Percentiles rank a stretch among this genome's conserved stretches.
These are phyloP conservation scores for Trifolium dubium DNA, from an alignment of 306 rosid genomes.

Conservation along the genomic window DNA sequence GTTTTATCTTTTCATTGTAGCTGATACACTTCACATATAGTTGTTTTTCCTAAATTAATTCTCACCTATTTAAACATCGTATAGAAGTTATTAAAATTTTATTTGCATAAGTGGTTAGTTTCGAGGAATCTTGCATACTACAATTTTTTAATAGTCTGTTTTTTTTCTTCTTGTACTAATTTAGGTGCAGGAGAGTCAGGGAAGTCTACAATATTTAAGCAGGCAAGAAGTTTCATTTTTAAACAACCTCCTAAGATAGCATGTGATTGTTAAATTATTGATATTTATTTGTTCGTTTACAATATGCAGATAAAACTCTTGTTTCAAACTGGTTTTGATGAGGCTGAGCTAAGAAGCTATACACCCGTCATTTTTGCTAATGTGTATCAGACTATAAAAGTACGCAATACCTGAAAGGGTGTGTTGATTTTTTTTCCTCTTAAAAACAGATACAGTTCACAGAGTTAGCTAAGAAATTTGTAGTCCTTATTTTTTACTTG, in stretches of 20 bases:
- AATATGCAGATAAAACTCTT: constrained; percentile 79
- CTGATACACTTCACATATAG: constrained; percentile 15
- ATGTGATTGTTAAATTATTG: constrained; percentile 23
- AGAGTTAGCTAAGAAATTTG: constrained; percentile 28
- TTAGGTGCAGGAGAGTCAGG: constrained; percentile 95
- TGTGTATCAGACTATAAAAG: constrained; percentile 99
- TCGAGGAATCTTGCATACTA: constrained; percentile 27
- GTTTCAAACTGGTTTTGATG: constrained; percentile 95
- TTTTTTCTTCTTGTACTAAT: constrained; percentile 15
- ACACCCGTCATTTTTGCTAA: constrained; percentile 93
- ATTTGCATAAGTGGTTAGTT: constrained; percentile 3
- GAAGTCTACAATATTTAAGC: constrained; percentile 95
- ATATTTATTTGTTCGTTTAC: constrained; percentile 25
- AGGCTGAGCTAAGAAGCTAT: constrained; percentile 92
- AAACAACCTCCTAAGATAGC: constrained; percentile 10
- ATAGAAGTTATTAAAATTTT: constrained; percentile 9
- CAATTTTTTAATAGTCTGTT: neutral
- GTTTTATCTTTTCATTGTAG: constrained; percentile 26
- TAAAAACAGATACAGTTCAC: constrained; percentile 50
- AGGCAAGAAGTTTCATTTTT: constrained; percentile 58
- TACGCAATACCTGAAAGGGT: constrained; percentile 99
- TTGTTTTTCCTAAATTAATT: neutral
- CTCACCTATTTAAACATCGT: neutral
- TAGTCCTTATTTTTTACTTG: constrained; percentile 30
- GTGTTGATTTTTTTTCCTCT: constrained; percentile 92